These are phyloP conservation scores for Mycena polygramma DNA, from an alignment of 768 basidiomycete genomes.

Conservation along the genomic window DNA sequence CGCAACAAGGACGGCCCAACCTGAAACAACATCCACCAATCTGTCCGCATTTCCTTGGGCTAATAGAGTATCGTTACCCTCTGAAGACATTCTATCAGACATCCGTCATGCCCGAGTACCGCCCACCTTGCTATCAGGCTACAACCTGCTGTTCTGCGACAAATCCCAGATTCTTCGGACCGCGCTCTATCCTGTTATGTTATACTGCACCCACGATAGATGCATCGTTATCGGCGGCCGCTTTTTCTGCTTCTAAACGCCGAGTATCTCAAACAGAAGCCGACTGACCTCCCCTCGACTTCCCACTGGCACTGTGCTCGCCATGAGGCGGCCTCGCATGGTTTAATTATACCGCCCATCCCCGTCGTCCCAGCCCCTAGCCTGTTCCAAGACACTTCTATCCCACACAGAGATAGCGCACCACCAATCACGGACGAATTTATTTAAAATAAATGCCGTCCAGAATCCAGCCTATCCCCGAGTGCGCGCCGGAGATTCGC, in stretches of 20 bases:
- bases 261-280: background rate
- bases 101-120: background rate
- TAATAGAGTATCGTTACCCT: background rate
- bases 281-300: background rate
- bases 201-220: background rate
- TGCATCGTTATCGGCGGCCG: background rate
- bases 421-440: background rate
- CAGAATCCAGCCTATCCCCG: conserved; percentile 3
- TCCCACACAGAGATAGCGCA: background rate
- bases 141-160: background rate
- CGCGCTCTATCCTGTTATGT: background rate
- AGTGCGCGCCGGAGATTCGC: conserved; percentile 23
- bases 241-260: background rate
- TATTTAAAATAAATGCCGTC: no score
- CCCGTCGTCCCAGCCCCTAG: no score
- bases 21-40: background rate
- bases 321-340: no score
- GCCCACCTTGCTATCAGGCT: no score
- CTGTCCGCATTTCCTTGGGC: background rate
- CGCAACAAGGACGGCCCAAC: background rate
- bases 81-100: conserved; percentile 6
- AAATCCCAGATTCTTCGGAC: background rate
- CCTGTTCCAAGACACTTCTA: no score
- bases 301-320: no score
- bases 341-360: no score